These are phyloP conservation scores for Ciborinia camelliae DNA, from an alignment of 2,329 filamentous ascomycete species.

Conservation along the genomic window DNA sequence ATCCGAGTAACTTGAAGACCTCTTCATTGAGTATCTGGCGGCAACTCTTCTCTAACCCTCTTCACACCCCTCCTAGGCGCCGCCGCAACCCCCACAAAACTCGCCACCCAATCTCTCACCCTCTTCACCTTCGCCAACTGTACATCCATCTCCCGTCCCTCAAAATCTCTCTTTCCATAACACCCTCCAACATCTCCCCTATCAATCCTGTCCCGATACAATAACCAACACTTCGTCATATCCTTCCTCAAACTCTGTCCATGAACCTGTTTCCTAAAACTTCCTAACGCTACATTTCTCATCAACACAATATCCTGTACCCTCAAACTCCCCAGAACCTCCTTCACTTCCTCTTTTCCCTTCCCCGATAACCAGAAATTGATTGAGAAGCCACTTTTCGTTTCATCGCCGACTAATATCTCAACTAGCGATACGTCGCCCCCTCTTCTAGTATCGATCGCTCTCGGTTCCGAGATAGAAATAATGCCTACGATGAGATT, in stretches of 20 bases:
- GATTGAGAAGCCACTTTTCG: constrained; percentile 72
- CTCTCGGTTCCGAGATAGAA: constrained; percentile 55
- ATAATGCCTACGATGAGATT: constrained; percentile 80
- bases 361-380: constrained; percentile 71
- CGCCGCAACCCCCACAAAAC: constrained; percentile 56
- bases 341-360: constrained; percentile 31
- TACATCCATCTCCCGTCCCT: constrained; percentile 38
- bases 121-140: constrained; percentile 61
- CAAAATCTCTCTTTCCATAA: constrained; percentile 53
- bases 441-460: constrained; percentile 64
- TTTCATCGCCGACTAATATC: constrained; percentile 80
- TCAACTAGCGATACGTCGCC: constrained; percentile 65
- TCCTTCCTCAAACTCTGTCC: constrained; percentile 75
- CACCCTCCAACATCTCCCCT: constrained; percentile 52
- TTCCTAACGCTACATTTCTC: constrained; percentile 72
- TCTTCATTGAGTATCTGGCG: constrained; percentile 27
- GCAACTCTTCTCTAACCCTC: constrained; percentile 20
- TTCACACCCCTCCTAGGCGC: constrained; percentile 1
- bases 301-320: constrained; percentile 75
- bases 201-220: constrained; percentile 56
- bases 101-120: constrained; percentile 72
- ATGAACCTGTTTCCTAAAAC: constrained; percentile 74
- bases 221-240: constrained; percentile 65
- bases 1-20: no score
- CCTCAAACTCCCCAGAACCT: constrained; percentile 48